Evolutionary conservation across 2,329 filamentous ascomycete species (phyloP).

Genomic region (Diaporthe sp.): DNA sequence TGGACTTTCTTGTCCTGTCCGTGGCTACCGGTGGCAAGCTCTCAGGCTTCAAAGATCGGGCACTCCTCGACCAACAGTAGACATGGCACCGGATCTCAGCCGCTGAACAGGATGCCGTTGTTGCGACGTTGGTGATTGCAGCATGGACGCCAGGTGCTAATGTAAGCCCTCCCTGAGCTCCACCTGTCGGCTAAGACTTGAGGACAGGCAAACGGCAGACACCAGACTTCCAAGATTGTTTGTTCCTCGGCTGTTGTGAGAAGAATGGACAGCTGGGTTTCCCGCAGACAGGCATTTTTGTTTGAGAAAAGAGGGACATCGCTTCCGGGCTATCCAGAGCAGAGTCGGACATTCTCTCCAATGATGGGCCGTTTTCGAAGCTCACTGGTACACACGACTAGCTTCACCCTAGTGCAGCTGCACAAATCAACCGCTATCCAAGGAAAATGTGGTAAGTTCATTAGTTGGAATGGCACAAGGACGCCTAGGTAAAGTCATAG

Average conservation of each 20-base stretch:
- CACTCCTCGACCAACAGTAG: not conserved
- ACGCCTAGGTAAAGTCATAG: not conserved
- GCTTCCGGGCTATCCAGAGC: not conserved
- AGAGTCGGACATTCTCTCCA: not conserved
- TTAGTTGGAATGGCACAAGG: not conserved
- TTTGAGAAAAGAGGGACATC: not conserved
- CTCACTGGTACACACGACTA: not conserved
- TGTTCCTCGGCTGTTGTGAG: not conserved
- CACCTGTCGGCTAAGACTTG: not conserved
- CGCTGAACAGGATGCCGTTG: not conserved
- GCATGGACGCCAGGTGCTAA: not conserved
- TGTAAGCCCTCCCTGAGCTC: not conserved
- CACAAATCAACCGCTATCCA: not conserved
- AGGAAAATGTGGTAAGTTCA: not conserved
- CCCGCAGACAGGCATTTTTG: no score
- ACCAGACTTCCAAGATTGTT: not conserved
- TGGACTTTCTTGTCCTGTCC: not conserved
- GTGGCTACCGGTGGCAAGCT: not conserved
- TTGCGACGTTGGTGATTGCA: not conserved
- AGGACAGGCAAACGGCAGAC: not conserved
- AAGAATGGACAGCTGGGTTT: no score
- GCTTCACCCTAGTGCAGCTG: not conserved
- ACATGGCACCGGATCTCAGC: no score
- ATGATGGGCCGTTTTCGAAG: not conserved
- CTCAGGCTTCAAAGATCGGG: not conserved